Conservation (phyloP, 352 stramenopile genomes). For the Globisporangium apiculatum region DNA sequence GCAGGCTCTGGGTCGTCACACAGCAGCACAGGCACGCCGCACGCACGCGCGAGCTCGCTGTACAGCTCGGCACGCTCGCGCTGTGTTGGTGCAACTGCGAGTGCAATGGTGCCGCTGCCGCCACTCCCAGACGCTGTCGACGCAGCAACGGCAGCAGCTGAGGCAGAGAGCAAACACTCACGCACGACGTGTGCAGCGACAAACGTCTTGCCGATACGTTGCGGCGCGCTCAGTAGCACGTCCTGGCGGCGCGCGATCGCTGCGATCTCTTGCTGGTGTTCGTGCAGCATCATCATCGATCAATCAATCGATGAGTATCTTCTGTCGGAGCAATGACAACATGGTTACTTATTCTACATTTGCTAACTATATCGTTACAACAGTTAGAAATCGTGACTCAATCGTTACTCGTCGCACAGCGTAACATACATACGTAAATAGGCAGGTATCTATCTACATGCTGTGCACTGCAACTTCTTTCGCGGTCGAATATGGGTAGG, state of each 20-base stretch:
- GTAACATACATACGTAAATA: no score
- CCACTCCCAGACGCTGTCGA: neutral
- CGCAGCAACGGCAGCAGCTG: neutral
- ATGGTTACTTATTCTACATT: no score
- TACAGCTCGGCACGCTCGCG: constrained; percentile 23
- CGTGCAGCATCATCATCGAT: constrained; percentile 15
- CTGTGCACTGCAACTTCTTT: no score
- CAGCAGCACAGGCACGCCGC: constrained; percentile 24
- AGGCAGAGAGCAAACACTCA: constrained; percentile 16
- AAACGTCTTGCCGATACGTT: constrained; percentile 67
- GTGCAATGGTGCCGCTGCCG: constrained; percentile 9
- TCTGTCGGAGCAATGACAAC: neutral
- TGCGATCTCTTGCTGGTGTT: constrained; percentile 69
- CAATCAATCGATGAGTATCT: neutral
- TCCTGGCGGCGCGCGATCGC: constrained; percentile 54
- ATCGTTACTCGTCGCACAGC: no score
- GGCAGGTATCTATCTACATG: no score
- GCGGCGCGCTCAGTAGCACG: constrained; percentile 49
- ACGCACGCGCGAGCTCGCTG: constrained; percentile 36
- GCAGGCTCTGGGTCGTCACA: constrained; percentile 1
- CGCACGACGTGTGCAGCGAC: constrained; percentile 43
- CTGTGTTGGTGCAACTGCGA: constrained; percentile 36
- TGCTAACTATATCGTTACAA: no score
- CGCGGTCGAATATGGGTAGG: no score
- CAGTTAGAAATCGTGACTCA: no score